These are phyloP conservation scores for Madurella mycetomatis DNA, from an alignment of 2,329 filamentous ascomycete genomes.

Conservation along the genomic window DNA sequence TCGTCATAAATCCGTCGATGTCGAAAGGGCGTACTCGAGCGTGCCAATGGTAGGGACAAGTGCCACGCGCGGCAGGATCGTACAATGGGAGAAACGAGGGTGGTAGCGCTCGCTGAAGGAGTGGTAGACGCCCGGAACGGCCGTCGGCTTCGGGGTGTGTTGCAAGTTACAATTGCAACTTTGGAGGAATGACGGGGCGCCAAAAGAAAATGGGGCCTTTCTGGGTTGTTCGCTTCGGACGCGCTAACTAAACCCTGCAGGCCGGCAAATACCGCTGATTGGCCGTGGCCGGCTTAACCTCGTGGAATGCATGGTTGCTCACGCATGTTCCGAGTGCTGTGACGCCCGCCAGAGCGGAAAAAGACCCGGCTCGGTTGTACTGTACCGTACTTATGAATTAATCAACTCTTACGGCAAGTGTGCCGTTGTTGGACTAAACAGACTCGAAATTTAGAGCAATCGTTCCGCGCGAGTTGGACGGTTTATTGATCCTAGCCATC, in stretches of 20 bases:
- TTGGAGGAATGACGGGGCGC: slow-evolving; percentile 11
- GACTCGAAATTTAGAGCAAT: too few species aligned
- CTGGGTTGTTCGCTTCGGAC: slow-evolving; percentile 1
- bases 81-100: neutral
- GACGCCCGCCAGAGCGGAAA: too few species aligned
- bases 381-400: too few species aligned
- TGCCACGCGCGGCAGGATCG: neutral
- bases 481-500: too few species aligned
- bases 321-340: too few species aligned
- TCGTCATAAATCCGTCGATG: slow-evolving; percentile 25
- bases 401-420: too few species aligned
- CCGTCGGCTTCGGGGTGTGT: neutral
- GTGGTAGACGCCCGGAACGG: neutral
- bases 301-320: neutral
- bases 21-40: neutral
- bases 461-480: too few species aligned
- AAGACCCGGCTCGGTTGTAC: too few species aligned
- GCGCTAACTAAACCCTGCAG: slow-evolving; percentile 5
- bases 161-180: neutral
- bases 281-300: neutral
- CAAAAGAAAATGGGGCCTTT: slow-evolving; percentile 20
- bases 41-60: neutral
- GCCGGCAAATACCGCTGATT: slow-evolving; percentile 10
- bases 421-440: too few species aligned
- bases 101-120: neutral